phyloP scores from a whole-genome alignment of 441 rosid species.

The Theobroma grandiflorum region DNA sequence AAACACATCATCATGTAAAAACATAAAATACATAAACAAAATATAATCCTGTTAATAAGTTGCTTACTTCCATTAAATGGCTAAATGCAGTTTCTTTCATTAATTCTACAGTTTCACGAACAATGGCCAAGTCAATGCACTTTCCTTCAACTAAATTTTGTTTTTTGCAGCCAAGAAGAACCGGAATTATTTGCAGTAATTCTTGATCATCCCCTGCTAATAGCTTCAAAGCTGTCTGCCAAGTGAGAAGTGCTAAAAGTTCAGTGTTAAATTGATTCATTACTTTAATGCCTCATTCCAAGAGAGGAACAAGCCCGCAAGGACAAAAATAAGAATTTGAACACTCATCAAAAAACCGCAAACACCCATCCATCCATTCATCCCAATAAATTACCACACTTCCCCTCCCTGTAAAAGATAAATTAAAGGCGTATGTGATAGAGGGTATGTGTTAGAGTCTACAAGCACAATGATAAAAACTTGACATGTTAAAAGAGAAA shows the following conservation, averaged over 20 bases:
- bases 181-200: conserved; percentile 66
- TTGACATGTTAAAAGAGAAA: neutral
- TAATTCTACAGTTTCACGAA: conserved; percentile 50
- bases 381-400: neutral
- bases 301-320: neutral
- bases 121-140: conserved; percentile 45
- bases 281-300: neutral
- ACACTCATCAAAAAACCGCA: neutral
- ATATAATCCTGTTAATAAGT: conserved; percentile 15
- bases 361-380: neutral
- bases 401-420: neutral
- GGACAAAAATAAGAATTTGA: neutral
- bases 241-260: conserved; percentile 32
- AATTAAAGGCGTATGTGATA: neutral
- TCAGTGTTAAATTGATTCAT: neutral
- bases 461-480: neutral
- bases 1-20: neutral
- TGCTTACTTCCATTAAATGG: conserved; percentile 85
- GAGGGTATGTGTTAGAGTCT: neutral
- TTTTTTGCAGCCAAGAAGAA: conserved; percentile 64
- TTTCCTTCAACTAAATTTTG: conserved; percentile 49
- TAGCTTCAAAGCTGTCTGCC: conserved; percentile 80
- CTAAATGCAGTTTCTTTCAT: conserved; percentile 87
- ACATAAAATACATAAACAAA: neutral
- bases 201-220: conserved; percentile 67